Percentiles rank a stretch among this genome's conserved stretches.
Conservation (phyloP, 768 basidiomycete genomes). For the Lentinula lateritia region DNA sequence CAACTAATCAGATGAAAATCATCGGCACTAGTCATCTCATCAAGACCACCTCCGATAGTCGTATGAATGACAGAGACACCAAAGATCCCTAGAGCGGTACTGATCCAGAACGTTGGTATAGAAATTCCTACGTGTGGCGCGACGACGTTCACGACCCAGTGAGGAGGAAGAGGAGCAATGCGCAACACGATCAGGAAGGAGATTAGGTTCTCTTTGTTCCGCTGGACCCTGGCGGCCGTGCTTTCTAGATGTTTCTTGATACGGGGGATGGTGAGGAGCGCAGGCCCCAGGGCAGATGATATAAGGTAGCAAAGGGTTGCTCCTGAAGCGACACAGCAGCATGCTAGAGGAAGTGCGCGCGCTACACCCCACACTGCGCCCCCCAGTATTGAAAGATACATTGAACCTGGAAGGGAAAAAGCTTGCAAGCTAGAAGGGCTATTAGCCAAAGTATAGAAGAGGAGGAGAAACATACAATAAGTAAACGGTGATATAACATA, state of each 20-base stretch:
- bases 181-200: constrained; percentile 93
- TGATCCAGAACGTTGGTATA: constrained; percentile 81
- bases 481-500: constrained; percentile 87
- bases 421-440: constrained; percentile 72
- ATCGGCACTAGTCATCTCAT: constrained; percentile 90
- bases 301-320: constrained; percentile 91
- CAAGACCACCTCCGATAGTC: constrained; percentile 87
- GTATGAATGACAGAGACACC: constrained; percentile 94
- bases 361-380: constrained; percentile 94
- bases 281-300: constrained; percentile 88
- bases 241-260: constrained; percentile 80
- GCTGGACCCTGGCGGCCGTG: constrained; percentile 74
- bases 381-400: constrained; percentile 96
- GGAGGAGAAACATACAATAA: constrained; percentile 65
- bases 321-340: constrained; percentile 86
- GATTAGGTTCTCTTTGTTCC: constrained; percentile 69
- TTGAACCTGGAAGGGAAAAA: constrained; percentile 93
- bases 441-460: not conserved
- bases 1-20: constrained; percentile 94
- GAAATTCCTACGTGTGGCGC: constrained; percentile 91
- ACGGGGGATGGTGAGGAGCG: constrained; percentile 79
- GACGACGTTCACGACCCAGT: constrained; percentile 93
- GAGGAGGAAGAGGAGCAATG: constrained; percentile 91
- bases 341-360: constrained; percentile 82
- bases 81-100: constrained; percentile 85